These are phyloP conservation scores for Rhodotorula sp. DNA, from an alignment of 1,284 basidiomycete genomes.

Conservation along the genomic window DNA sequence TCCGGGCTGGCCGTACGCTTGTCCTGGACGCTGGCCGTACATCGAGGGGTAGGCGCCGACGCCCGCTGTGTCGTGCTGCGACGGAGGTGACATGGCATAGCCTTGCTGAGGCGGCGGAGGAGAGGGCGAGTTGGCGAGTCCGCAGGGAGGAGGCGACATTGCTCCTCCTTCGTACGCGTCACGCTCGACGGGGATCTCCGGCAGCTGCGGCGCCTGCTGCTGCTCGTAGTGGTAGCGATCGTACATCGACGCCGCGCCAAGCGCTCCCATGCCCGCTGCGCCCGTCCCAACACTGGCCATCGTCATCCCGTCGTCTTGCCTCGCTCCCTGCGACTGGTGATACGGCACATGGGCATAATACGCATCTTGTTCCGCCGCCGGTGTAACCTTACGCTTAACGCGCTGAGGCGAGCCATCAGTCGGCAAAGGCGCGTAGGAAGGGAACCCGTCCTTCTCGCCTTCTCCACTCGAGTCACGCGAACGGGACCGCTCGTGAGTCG, in stretches of 20 bases:
- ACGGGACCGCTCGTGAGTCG: too few relatives aligned
- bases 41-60: too few relatives aligned
- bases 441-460: background rate
- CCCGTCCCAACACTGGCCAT: background rate
- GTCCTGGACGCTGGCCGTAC: too few relatives aligned
- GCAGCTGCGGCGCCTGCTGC: background rate
- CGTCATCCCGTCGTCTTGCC: background rate
- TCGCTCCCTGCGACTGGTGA: background rate
- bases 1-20: slow-evolving; percentile 8
- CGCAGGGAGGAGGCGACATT: background rate
- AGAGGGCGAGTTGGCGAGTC: background rate
- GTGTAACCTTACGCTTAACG: background rate
- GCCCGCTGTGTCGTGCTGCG: background rate
- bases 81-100: background rate
- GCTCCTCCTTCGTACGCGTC: background rate
- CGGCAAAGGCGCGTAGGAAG: slow-evolving; percentile 2
- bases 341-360: slow-evolving; percentile 21
- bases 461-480: background rate
- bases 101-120: too few relatives aligned
- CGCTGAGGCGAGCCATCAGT: slow-evolving; percentile 4
- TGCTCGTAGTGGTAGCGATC: background rate
- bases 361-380: slow-evolving; percentile 28
- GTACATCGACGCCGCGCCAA: background rate
- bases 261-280: background rate
- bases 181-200: background rate